Conservation (phyloP, 2,329 filamentous ascomycete species). For the Coniochaeta prunicola region DNA sequence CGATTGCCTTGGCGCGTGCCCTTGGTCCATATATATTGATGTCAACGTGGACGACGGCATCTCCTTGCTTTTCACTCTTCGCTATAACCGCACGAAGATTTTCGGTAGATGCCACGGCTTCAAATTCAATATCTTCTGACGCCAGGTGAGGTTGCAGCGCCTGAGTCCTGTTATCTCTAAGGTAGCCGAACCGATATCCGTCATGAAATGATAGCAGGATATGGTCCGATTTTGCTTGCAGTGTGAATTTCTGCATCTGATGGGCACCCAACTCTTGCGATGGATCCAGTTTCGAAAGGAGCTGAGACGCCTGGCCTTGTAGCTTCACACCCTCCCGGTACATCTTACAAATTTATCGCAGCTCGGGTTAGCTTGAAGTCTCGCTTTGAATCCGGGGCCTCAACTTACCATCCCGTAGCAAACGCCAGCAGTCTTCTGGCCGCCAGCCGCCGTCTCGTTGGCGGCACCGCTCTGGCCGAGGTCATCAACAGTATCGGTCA, state of each 20-base stretch:
- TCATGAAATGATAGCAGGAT: conserved; percentile 15
- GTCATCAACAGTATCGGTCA: background rate
- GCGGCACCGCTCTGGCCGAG: background rate
- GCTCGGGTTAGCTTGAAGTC: background rate
- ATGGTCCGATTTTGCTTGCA: conserved; percentile 11
- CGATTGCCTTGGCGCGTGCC: conserved; percentile 13
- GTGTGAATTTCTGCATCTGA: conserved; percentile 7
- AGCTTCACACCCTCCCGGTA: conserved; percentile 17
- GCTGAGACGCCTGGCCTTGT: conserved; percentile 5
- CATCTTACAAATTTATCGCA: conserved; percentile 8
- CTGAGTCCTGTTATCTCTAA: conserved; percentile 13
- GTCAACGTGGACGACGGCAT: conserved; percentile 22
- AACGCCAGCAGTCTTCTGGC: conserved; percentile 9
- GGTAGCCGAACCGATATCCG: conserved; percentile 15
- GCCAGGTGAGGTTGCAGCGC: conserved; percentile 11
- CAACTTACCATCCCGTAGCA: conserved; percentile 20
- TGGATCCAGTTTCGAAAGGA: background rate
- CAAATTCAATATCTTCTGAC: conserved; percentile 10
- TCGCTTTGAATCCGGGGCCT: background rate
- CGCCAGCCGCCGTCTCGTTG: background rate
- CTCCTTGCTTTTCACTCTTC: conserved; percentile 15
- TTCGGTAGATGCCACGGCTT: conserved; percentile 12
- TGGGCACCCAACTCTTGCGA: background rate
- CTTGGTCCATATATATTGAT: conserved; percentile 29
- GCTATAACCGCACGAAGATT: conserved; percentile 16